Conservation (phyloP, 768 basidiomycete species). For the Hypsizygus marmoreus region DNA sequence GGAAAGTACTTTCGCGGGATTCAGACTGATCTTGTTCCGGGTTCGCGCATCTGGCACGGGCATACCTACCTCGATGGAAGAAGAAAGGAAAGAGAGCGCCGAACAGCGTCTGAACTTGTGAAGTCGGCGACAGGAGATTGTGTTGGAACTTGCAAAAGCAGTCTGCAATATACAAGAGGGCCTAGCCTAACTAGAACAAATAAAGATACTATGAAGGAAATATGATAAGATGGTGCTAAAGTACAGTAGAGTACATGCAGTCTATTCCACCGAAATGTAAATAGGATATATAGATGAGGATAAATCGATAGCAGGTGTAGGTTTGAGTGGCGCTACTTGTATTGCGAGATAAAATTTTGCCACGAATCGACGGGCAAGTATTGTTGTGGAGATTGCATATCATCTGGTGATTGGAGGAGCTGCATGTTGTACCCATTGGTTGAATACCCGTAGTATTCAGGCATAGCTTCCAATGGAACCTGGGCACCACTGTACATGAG, state of each 20-base stretch:
- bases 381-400: slow-evolving; percentile 35
- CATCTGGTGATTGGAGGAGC: slow-evolving; percentile 26
- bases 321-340: too few species aligned
- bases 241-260: slow-evolving; percentile 18
- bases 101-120: too few species aligned
- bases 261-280: slow-evolving; percentile 9
- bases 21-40: slow-evolving; percentile 63
- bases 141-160: neutral
- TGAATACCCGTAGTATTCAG: slow-evolving; percentile 33
- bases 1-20: slow-evolving; percentile 54
- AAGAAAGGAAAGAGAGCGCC: slow-evolving; percentile 10
- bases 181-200: slow-evolving; percentile 29
- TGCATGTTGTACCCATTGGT: slow-evolving; percentile 22
- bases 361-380: slow-evolving; percentile 41
- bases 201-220: slow-evolving; percentile 23
- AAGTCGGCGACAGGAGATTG: neutral
- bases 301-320: neutral
- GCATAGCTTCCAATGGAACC: slow-evolving; percentile 27
- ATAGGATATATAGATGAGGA: slow-evolving; percentile 11
- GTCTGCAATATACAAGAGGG: slow-evolving; percentile 5
- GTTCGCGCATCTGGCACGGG: slow-evolving; percentile 68
- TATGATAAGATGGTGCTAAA: slow-evolving; percentile 18
- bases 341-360: slow-evolving; percentile 51
- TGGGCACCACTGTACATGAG: slow-evolving; percentile 21
- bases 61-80: slow-evolving; percentile 36